Conservation (phyloP, 805 yeast species). For the Metschnikowia continentalis region DNA sequence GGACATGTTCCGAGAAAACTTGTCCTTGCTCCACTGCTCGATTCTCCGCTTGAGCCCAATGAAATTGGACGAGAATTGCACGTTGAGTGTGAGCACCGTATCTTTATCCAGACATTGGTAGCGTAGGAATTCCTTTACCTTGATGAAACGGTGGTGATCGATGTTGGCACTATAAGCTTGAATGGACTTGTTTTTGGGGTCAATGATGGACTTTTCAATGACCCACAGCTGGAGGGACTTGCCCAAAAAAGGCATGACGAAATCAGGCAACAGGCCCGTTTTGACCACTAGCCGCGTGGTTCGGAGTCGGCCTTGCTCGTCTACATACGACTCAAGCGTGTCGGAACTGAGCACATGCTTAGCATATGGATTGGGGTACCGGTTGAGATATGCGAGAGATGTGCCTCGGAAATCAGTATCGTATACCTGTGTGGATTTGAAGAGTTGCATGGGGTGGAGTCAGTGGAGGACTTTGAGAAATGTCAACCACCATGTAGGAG, state of each 20-base stretch:
- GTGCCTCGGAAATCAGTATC: slow-evolving; percentile 67
- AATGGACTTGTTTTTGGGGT: slow-evolving; percentile 54
- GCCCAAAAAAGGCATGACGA: slow-evolving; percentile 74
- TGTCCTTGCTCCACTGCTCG: slow-evolving; percentile 75
- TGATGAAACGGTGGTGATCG: slow-evolving; percentile 74
- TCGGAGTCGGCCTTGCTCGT: slow-evolving; percentile 58
- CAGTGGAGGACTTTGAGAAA: background rate
- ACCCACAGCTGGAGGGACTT: slow-evolving; percentile 67
- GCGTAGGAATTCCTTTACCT: slow-evolving; percentile 71
- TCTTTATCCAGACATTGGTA: slow-evolving; percentile 34
- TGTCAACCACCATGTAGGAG: background rate
- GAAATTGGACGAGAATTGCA: slow-evolving; percentile 69
- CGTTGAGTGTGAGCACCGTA: slow-evolving; percentile 55
- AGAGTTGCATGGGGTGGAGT: slow-evolving; percentile 42
- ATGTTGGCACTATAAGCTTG: slow-evolving; percentile 73
- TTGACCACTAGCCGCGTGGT: slow-evolving; percentile 74
- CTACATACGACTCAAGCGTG: slow-evolving; percentile 60
- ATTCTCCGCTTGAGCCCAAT: slow-evolving; percentile 65
- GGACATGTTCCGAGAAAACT: slow-evolving; percentile 62
- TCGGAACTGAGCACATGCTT: slow-evolving; percentile 82
- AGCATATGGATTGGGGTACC: slow-evolving; percentile 72
- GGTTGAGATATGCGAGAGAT: slow-evolving; percentile 64
- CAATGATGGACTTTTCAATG: slow-evolving; percentile 70
- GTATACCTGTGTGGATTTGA: slow-evolving; percentile 52
- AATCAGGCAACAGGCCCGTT: slow-evolving; percentile 73